A percentile compares a stretch with the other conserved stretches of the same genome.
phyloP scores from a whole-genome alignment of 2,329 filamentous ascomycete species.

The Thermothelomyces thermophilus region DNA sequence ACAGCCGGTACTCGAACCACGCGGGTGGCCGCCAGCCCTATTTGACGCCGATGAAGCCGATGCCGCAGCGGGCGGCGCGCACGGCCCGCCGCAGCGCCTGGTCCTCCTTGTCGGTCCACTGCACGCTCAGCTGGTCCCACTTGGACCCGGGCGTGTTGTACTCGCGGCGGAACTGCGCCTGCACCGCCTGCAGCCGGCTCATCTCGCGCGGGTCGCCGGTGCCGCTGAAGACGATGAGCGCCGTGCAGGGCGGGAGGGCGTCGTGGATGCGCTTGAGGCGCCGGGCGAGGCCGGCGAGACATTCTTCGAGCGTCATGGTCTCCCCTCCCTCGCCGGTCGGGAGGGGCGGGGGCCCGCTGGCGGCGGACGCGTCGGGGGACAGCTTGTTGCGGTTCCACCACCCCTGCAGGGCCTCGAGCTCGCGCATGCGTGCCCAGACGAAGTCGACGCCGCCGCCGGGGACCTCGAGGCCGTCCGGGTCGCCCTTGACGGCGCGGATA shows the following conservation, averaged over 20 bases:
- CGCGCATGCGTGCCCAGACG: conserved; percentile 59
- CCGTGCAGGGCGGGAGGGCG: conserved; percentile 57
- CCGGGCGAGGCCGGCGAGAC: conserved; percentile 39
- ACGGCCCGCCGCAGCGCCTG: conserved; percentile 55
- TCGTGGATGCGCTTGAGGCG: conserved; percentile 51
- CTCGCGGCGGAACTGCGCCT: conserved; percentile 55
- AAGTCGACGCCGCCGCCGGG: conserved; percentile 58
- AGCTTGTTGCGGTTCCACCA: conserved; percentile 59
- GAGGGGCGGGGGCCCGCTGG: conserved; percentile 19
- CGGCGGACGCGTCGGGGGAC: conserved; percentile 29
- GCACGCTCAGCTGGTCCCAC: conserved; percentile 60
- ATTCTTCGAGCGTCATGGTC: conserved; percentile 35
- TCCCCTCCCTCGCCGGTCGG: neutral
- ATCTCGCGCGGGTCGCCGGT: conserved; percentile 63
- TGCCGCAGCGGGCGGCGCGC: conserved; percentile 50
- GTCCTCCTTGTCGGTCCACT: conserved; percentile 62
- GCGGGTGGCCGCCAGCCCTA: conserved; percentile 29
- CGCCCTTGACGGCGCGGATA: conserved; percentile 53
- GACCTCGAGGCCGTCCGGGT: conserved; percentile 51
- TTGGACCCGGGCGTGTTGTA: conserved; percentile 57
- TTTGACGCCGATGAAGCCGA: conserved; percentile 61
- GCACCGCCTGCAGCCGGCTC: conserved; percentile 54
- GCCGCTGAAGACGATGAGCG: conserved; percentile 58
- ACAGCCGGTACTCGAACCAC: neutral
- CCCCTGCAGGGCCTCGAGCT: conserved; percentile 57